A percentile compares a stretch with the other conserved stretches of the same genome.
phyloP scores from a whole-genome alignment of 2,329 filamentous ascomycete genomes.

The Plectosphaerella plurivora region DNA sequence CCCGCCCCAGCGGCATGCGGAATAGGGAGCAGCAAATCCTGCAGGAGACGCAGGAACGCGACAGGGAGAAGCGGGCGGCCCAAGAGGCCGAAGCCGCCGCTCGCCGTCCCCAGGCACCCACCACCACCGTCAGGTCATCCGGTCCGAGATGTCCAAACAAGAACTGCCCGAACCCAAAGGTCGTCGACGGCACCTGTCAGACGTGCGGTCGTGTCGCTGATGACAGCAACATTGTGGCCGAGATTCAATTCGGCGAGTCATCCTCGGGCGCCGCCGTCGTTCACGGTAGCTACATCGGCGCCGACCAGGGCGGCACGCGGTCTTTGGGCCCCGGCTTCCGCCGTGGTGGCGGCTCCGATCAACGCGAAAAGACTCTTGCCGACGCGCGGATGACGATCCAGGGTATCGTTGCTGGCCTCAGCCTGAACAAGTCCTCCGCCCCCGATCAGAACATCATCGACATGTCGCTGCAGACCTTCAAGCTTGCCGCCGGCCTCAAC shows the following conservation, averaged over 20 bases:
- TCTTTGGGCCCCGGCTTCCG: conserved; percentile 60
- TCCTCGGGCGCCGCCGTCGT: conserved; percentile 82
- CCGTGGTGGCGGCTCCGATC: conserved; percentile 53
- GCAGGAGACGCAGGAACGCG: not conserved
- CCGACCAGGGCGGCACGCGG: conserved; percentile 77
- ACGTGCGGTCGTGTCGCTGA: conserved; percentile 81
- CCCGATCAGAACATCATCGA: conserved; percentile 42
- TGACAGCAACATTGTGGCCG: conserved; percentile 85
- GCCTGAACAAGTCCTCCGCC: conserved; percentile 47
- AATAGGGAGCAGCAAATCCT: too few relatives aligned
- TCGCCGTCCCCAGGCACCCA: conserved; percentile 12
- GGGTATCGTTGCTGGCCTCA: conserved; percentile 56
- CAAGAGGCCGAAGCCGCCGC: conserved; percentile 19
- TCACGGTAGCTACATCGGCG: conserved; percentile 82
- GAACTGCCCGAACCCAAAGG: conserved; percentile 54
- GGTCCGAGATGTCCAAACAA: conserved; percentile 53
- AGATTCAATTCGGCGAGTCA: conserved; percentile 87
- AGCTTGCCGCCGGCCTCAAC: conserved; percentile 67
- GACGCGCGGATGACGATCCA: conserved; percentile 56
- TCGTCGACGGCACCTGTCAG: conserved; percentile 67
- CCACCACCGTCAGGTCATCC: conserved; percentile 26
- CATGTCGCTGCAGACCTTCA: conserved; percentile 68
- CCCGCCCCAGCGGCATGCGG: too few relatives aligned
- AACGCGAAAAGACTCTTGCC: conserved; percentile 56
- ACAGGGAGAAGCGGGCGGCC: conserved; percentile 6